Percentiles rank a stretch among this genome's conserved stretches.
Evolutionary conservation across 352 stramenopile genomes (phyloP).

Genomic region (Saprolegnia diclina): DNA sequence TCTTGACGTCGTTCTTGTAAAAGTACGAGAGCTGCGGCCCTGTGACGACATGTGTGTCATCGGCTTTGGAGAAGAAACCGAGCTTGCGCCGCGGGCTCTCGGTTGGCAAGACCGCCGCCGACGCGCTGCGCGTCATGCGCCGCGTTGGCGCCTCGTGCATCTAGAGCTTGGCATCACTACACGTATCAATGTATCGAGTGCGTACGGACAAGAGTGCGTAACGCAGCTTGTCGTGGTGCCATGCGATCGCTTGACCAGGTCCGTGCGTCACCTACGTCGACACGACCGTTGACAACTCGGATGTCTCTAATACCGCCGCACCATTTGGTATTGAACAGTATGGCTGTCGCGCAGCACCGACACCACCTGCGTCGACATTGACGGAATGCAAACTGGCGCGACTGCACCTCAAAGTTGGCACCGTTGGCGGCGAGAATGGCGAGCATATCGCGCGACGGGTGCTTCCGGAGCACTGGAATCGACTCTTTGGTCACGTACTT

Average conservation of each 20-base stretch:
- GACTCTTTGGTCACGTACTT: slow-evolving; percentile 24
- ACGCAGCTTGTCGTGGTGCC: slow-evolving; percentile 8
- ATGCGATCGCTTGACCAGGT: not conserved
- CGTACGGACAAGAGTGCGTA: slow-evolving; percentile 10
- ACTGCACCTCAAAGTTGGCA: slow-evolving; percentile 1
- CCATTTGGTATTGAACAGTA: not conserved
- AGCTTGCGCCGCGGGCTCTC: slow-evolving; percentile 20
- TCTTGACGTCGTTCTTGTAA: slow-evolving; percentile 17
- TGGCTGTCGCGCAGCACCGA: not conserved
- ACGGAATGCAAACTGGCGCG: not conserved
- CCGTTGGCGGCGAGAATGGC: not conserved
- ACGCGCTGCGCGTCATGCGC: not conserved
- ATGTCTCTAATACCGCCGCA: not conserved
- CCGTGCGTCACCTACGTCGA: slow-evolving; percentile 7
- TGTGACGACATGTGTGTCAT: not conserved
- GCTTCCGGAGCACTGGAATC: not conserved
- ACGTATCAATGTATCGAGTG: not conserved
- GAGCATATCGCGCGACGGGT: not conserved
- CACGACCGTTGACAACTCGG: not conserved
- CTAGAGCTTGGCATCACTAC: not conserved
- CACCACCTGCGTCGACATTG: not conserved
- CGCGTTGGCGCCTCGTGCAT: not conserved
- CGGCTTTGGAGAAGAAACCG: slow-evolving; percentile 19
- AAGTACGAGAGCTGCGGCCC: slow-evolving; percentile 5
- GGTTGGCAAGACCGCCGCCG: not conserved